Percentiles rank a stretch among this genome's conserved stretches.
phyloP scores from a whole-genome alignment of 225 moss, liverwort and hornwort genomes.

The Asterella californica region DNA sequence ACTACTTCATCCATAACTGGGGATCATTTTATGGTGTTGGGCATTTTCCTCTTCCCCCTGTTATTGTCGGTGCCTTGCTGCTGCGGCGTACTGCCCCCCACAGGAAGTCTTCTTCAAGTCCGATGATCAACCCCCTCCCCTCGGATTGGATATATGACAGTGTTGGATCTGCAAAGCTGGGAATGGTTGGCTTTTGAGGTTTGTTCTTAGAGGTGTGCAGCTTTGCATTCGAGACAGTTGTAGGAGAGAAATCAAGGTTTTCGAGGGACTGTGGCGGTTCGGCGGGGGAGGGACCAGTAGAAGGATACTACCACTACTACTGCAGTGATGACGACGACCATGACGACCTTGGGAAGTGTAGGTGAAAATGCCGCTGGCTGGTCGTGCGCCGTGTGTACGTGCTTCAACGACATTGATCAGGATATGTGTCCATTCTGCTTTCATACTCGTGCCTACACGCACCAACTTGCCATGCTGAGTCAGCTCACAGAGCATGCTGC shows the following conservation, averaged over 20 bases:
- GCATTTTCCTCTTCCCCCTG: too few relatives aligned
- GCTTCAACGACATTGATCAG: conserved; percentile 22
- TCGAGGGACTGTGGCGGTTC: background rate
- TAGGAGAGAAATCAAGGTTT: background rate
- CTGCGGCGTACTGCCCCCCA: too few relatives aligned
- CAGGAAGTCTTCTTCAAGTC: too few relatives aligned
- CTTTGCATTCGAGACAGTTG: background rate
- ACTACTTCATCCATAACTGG: too few relatives aligned
- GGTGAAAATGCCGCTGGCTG: conserved; percentile 22
- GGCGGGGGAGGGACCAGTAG: background rate
- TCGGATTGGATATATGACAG: too few relatives aligned
- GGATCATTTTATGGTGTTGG: too few relatives aligned
- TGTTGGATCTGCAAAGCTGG: too few relatives aligned
- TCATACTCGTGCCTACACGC: conserved; percentile 25
- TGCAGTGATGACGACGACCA: background rate
- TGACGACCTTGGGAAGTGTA: background rate
- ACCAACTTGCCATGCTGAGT: conserved; percentile 21
- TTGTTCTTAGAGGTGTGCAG: background rate
- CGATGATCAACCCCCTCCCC: too few relatives aligned
- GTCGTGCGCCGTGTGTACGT: conserved; percentile 36
- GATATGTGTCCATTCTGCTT: conserved; percentile 32
- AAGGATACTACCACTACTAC: background rate
- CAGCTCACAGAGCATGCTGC: conserved; percentile 28
- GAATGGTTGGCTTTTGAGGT: too few relatives aligned
- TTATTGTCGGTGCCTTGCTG: too few relatives aligned